Base-by-base conservation (phyloP, 345 rosid species). In the Pelargonium nanum region DNA sequence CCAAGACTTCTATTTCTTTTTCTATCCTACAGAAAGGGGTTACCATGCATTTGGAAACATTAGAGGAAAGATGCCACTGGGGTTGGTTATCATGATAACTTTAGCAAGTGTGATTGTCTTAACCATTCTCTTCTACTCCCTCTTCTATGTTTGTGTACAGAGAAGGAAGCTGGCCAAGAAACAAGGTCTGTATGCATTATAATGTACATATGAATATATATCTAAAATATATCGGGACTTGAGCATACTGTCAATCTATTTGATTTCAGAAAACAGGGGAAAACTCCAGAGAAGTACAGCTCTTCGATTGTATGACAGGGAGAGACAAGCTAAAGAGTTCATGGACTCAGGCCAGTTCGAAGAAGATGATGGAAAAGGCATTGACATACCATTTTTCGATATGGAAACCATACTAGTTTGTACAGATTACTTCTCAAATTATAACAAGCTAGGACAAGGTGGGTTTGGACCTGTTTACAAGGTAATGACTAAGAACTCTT, bases 391-490 rank as follows among this genome's bases (percentile, higher is more conserved):
- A 19, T 70, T 72, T 62, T 63, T 79, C 21, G 70, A 68, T 24
- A 62, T 81, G 22, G 77, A 76, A 19, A 55, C 57, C 60, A 77
- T 84, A 57, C 5, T 77, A 63, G 75, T 63, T 53, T 83, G 84
- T 19, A 79, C 89, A 1, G 73, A 77, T 56, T 70, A 70, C 62
- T 84, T 84, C 59, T 76, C 81, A 0, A 72, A 71, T 9, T 63
- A 62, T 26, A 84, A 81, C 68, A 77, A 68, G 70, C 83, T 84
- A 2, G 89, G 86, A 6, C 75, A 63, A 61, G 86, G 89, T 0
- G 86, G 89, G 0, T 84, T 84, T 52, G 86, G 89, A n/a, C 83
- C 85, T 4, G 89, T 84, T 48, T 84, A 79, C 66, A 84, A 76
- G 86, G 86, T 77, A 32, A 52, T n/a, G 17, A 52, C 21, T 21